A percentile compares a stretch with the other conserved stretches of the same genome.
phyloP scores from a whole-genome alignment of 495 filamentous ascomycete species.

The Penicillium angulare region DNA sequence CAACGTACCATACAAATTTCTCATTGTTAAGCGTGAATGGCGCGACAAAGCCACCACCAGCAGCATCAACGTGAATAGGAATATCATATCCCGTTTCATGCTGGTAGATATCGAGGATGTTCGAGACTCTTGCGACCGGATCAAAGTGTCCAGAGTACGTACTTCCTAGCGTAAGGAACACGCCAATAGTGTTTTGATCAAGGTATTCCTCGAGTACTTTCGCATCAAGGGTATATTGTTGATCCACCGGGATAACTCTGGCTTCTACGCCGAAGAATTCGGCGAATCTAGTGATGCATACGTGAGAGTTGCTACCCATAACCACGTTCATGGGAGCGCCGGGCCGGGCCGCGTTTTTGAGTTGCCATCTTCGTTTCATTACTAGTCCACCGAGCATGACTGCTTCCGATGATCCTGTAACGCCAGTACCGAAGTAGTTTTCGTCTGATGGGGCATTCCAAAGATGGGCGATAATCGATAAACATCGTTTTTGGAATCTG shows the following conservation, averaged over 20 bases:
- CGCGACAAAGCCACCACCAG: constrained; percentile 85
- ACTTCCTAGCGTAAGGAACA: constrained; percentile 80
- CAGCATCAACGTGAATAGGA: constrained; percentile 87
- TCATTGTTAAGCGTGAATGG: no score
- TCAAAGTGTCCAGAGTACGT: constrained; percentile 94
- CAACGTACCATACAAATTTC: no score
- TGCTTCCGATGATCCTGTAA: constrained; percentile 82
- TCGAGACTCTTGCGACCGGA: constrained; percentile 83
- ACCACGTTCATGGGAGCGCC: constrained; percentile 89
- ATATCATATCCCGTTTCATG: constrained; percentile 63
- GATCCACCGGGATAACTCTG: no score
- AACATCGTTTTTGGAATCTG: no score
- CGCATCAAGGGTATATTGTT: no score
- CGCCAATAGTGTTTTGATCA: no score
- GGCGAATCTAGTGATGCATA: no score
- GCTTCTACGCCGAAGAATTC: no score
- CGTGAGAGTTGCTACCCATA: constrained; percentile 87
- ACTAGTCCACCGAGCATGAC: constrained; percentile 84
- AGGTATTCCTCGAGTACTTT: no score
- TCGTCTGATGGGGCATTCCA: no score
- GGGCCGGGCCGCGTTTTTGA: constrained; percentile 66
- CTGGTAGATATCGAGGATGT: constrained; percentile 73
- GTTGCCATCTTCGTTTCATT: constrained; percentile 92
- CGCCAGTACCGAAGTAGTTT: no score
- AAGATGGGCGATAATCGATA: no score